These are phyloP conservation scores for Gracilaria caudata DNA, from an alignment of 23 red algal genomes.

Conservation along the genomic window DNA sequence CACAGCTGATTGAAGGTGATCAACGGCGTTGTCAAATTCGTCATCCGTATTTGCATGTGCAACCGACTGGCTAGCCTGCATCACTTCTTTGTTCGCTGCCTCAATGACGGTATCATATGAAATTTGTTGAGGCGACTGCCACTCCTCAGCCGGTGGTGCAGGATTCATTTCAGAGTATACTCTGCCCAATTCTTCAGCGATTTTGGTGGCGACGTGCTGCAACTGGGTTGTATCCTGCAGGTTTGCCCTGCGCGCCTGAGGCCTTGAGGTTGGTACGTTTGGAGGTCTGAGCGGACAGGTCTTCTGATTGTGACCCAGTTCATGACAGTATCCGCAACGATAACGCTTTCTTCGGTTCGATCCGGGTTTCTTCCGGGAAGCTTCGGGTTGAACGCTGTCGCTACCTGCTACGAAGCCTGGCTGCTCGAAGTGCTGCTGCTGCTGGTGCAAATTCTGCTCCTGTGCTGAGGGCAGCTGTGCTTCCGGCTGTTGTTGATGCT, in stretches of 20 bases:
- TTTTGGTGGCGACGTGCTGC: neutral
- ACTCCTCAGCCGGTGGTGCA: neutral
- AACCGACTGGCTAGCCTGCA: conserved; percentile 16
- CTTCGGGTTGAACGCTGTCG: neutral
- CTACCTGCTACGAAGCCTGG: neutral
- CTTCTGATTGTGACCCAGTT: conserved; percentile 60
- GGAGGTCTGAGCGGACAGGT: conserved; percentile 20
- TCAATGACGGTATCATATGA: conserved; percentile 33
- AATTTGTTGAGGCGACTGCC: conserved; percentile 1
- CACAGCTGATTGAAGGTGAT: conserved; percentile 23
- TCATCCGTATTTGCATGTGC: conserved; percentile 24
- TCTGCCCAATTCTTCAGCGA: conserved; percentile 3
- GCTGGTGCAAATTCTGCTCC: neutral
- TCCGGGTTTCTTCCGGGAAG: neutral
- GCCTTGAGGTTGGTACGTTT: neutral
- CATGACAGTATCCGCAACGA: conserved; percentile 49
- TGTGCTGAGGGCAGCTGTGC: neutral
- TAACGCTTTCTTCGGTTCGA: conserved; percentile 38
- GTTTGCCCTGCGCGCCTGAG: neutral
- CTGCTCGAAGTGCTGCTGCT: neutral
- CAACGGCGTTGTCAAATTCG: conserved; percentile 23
- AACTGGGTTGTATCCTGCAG: neutral
- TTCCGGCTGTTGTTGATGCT: neutral
- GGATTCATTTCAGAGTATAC: neutral
- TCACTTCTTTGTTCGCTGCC: conserved; percentile 24